Evolutionary conservation across 2,329 filamentous ascomycete species (phyloP).

Genomic region (Ceratocystiopsis sp.): DNA sequence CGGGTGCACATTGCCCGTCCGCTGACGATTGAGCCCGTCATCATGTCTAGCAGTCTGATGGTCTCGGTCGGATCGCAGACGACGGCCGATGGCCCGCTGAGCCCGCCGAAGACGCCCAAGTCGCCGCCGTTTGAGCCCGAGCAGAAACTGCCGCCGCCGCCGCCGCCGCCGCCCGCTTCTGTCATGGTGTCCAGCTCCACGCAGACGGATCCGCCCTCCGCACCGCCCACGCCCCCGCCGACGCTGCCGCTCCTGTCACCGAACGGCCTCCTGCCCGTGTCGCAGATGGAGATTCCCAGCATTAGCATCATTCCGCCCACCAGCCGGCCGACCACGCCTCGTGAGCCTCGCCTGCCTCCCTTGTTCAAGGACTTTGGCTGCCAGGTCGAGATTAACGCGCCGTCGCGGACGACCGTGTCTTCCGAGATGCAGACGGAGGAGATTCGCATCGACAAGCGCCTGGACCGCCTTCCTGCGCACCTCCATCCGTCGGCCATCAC

Average conservation of each 20-base stretch:
- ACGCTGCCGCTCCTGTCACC: neutral
- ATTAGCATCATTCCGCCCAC: constrained; percentile 84
- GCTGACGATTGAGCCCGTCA: constrained; percentile 29
- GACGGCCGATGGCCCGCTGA: constrained; percentile 42
- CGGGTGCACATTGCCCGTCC: constrained; percentile 39
- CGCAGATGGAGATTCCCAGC: constrained; percentile 48
- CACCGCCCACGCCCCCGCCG: constrained; percentile 2
- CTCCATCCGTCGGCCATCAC: constrained; percentile 63
- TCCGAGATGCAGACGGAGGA: constrained; percentile 64
- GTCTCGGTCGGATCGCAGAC: constrained; percentile 50
- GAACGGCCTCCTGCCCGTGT: neutral
- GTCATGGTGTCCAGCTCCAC: constrained; percentile 39
- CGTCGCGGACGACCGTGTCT: constrained; percentile 32
- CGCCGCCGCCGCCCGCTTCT: constrained; percentile 13
- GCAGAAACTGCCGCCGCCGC: constrained; percentile 16
- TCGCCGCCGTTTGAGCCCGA: constrained; percentile 24
- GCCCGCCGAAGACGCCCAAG: constrained; percentile 48
- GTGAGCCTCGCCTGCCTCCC: constrained; percentile 57
- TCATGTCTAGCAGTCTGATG: constrained; percentile 29
- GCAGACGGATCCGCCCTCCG: constrained; percentile 36
- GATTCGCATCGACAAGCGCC: constrained; percentile 65
- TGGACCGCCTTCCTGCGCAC: constrained; percentile 58
- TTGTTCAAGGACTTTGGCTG: constrained; percentile 68
- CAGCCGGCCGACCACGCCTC: constrained; percentile 66
- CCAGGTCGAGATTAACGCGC: constrained; percentile 47